phyloP scores from a whole-genome alignment of 2,329 filamentous ascomycete species.

The Cordyceps farinosa region DNA sequence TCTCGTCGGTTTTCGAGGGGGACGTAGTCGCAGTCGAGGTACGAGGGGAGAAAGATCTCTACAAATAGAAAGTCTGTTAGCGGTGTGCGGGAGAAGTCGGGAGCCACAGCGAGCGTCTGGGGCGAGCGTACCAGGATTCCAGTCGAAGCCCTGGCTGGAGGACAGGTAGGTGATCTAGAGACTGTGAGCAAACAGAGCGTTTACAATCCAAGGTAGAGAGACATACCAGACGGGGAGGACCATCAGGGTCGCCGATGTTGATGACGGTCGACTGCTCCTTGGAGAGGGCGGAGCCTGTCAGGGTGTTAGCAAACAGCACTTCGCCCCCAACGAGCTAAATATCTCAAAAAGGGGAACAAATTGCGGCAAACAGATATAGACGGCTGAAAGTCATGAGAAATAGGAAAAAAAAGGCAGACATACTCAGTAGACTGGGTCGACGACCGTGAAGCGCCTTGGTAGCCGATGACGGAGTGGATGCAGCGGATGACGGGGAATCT shows the following conservation, averaged over 20 bases:
- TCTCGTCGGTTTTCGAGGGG: slow-evolving; percentile 73
- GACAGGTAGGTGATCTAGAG: slow-evolving; percentile 73
- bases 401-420: slow-evolving; percentile 15
- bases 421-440: slow-evolving; percentile 62
- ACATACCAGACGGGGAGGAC: slow-evolving; percentile 66
- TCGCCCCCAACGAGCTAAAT: not conserved
- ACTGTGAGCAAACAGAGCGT: not conserved
- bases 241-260: slow-evolving; percentile 71
- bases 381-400: not conserved
- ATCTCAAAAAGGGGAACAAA: slow-evolving; percentile 2
- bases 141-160: slow-evolving; percentile 75
- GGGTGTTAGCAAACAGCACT: not conserved
- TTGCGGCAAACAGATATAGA: not conserved
- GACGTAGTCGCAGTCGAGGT: slow-evolving; percentile 69
- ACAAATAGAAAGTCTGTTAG: slow-evolving; percentile 3
- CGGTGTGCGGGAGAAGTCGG: slow-evolving; percentile 5
- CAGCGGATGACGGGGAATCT: slow-evolving; percentile 48
- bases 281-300: slow-evolving; percentile 64
- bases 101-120: not conserved
- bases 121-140: slow-evolving; percentile 64
- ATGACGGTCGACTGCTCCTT: slow-evolving; percentile 77
- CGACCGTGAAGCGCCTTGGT: slow-evolving; percentile 50
- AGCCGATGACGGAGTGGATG: slow-evolving; percentile 54
- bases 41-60: slow-evolving; percentile 81
- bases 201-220: not conserved